These are phyloP conservation scores for Pyrrhoderma lamaoense DNA, from an alignment of 1,284 basidiomycete genomes.

Conservation along the genomic window DNA sequence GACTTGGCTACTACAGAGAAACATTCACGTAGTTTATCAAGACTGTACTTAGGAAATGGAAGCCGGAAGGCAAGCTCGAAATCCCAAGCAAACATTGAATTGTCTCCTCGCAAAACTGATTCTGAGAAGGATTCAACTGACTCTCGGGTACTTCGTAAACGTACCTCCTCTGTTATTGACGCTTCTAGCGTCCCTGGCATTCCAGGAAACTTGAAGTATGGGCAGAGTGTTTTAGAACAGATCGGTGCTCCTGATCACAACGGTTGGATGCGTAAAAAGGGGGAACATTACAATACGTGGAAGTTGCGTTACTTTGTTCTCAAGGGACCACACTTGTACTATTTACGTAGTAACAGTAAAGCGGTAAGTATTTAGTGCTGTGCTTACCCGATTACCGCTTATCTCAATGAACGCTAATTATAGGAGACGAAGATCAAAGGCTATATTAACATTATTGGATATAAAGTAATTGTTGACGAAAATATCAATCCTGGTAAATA, in stretches of 20 bases:
- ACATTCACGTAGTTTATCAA: slow-evolving; percentile 39
- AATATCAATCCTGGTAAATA: slow-evolving; percentile 89
- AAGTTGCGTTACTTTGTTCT: slow-evolving; percentile 92
- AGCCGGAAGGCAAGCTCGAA: slow-evolving; percentile 33
- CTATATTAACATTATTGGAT: slow-evolving; percentile 87
- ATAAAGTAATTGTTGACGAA: slow-evolving; percentile 91
- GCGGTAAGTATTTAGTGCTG: slow-evolving; percentile 41
- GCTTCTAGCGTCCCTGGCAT: slow-evolving; percentile 12
- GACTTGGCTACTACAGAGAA: slow-evolving; percentile 20
- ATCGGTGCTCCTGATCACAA: slow-evolving; percentile 83
- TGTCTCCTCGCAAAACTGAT: slow-evolving; percentile 14
- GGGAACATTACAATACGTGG: slow-evolving; percentile 91
- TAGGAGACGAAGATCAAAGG: slow-evolving; percentile 94
- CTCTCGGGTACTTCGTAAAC: slow-evolving; percentile 25
- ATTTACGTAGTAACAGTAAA: slow-evolving; percentile 63
- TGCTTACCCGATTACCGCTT: neutral
- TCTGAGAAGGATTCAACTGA: slow-evolving; percentile 19
- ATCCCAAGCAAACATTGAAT: slow-evolving; percentile 23
- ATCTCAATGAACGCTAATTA: no score
- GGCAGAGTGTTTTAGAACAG: slow-evolving; percentile 73
- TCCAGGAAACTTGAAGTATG: slow-evolving; percentile 40
- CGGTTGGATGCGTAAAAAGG: slow-evolving; percentile 96
- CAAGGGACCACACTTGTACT: slow-evolving; percentile 88
- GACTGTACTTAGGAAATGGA: slow-evolving; percentile 33
- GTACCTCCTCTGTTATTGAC: slow-evolving; percentile 21